Base-by-base conservation (phyloP, 1,139 yeast genomes). In the Nakaseomyces uthaithaninus region DNA sequence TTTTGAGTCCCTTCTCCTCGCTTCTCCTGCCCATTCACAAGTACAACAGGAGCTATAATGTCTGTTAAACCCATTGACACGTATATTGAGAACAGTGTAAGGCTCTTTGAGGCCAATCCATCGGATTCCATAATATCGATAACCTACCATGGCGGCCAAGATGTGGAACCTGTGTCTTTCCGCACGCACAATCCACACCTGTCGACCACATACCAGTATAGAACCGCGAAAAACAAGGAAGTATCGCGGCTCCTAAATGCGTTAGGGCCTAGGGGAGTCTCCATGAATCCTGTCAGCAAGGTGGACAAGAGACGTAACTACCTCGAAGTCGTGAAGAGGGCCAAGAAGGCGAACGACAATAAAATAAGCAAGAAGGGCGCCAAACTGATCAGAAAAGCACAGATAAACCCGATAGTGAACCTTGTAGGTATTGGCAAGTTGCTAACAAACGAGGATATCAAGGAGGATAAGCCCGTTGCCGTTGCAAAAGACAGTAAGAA, bases 191-290 rank as follows among this genome's bases (percentile, higher is more conserved):
- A 87, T 54, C 77, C 94, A 1, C 69, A 65, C 14, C 69, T 79
- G 11, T 94, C 94, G 2, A 70, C 78, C 35, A 72, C 83, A 43
- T 73, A 82, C 59, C 72, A 72, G 49, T 75, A 71, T 54, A 70
- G 69, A 44, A 78, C 94, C 0, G 65, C 67, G 47, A 80, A 80
- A 52, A 64, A 72, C 37, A 87, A 87, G 60, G 95, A 87, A 58
- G 72, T 89, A 33, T 80, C 91, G 14, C 73, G 91, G 52, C 60
- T 89, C 24, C 65, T 86, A 58, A 76, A 85, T 28, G 86, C 89
- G n/a, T 58, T 87, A 39, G 96, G 96, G 0, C 95, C 96, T 3
- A 71, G 74, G 45, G 91, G 93, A 2, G 82, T 83, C 8, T 47
- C 60, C 11, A 50, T 59, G 20, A 45, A 46, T 16, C 49, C 52